Base-by-base conservation (phyloP, 2,329 filamentous ascomycete species). In the Albifimbria verrucaria region DNA sequence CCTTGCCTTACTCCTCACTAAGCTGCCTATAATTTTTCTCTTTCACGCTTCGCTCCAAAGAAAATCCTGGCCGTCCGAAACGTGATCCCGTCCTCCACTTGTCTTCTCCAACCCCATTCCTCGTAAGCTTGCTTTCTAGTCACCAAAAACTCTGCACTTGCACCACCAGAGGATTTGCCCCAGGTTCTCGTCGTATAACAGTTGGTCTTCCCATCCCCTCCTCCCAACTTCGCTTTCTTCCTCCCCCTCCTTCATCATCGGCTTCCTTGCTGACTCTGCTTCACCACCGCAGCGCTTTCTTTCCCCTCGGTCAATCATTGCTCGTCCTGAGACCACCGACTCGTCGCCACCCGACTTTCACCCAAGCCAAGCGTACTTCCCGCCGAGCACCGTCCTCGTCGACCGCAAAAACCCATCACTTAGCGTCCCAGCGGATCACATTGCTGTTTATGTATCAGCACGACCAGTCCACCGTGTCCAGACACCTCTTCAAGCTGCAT, bases 381-480 rank as follows among this genome's bases (percentile, higher is more conserved):
- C n/a, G n/a, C n/a, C n/a, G n/a, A n/a, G n/a, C n/a, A n/a, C n/a
- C n/a, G 62, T 65, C 46, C 48, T 49, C 15, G 43, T 54, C 51
- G 55, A 62, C 64, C 62, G 62, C 62, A 65, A 53, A 47, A 48
- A 53, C 57, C 59, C 60, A 58, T 62, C 66, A 68, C 62, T 61
- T 68, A 70, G 63, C 32, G 51, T 61, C 56, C 60, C 53, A 54
- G 62, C 60, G 59, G 65, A 58, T 59, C 63, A 72, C 66, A 68
- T 69, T 70, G 68, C 71, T 88, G 91, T 96, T 89, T 95, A 96
- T 96, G 92, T 96, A 96, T 96, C 92, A 92, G 90, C 88, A 90
- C 90, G 88, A 89, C 86, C 73, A 81, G 71, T 84, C 84, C 85
- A 85, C 89, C 89, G 86, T 91, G 87, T 92, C 90, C 86, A 90